Evolutionary conservation across 495 filamentous ascomycete species (phyloP).

Genomic region (Jackrogersella multiformis): DNA sequence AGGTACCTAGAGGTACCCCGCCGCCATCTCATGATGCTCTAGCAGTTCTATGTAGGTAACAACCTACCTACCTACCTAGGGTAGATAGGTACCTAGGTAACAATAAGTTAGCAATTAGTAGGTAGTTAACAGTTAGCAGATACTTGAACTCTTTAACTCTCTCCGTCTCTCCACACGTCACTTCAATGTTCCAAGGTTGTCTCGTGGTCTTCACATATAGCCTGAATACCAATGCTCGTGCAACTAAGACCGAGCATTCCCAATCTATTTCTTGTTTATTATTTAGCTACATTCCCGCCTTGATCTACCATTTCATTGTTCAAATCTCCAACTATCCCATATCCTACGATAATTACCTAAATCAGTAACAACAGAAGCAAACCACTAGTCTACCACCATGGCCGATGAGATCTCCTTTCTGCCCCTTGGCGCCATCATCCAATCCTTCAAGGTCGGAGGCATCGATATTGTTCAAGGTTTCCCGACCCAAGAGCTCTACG

Average conservation of each 20-base stretch:
- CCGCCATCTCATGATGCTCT: conserved; percentile 34
- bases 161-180: conserved; percentile 35
- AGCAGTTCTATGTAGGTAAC: no score
- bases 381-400: conserved; percentile 42
- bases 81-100: no score
- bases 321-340: conserved; percentile 2
- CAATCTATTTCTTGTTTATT: conserved; percentile 11
- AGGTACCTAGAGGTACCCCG: conserved; percentile 23
- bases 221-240: conserved; percentile 37
- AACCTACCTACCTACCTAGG: no score
- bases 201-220: conserved; percentile 40
- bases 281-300: conserved; percentile 28
- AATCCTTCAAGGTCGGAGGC: conserved; percentile 77
- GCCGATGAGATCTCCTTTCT: conserved; percentile 70
- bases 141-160: no score
- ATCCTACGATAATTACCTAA: background rate
- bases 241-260: conserved; percentile 13
- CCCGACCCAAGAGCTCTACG: conserved; percentile 75
- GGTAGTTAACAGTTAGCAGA: no score
- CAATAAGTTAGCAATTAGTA: no score
- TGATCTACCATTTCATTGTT: background rate
- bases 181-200: no score
- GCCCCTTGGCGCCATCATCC: conserved; percentile 86
- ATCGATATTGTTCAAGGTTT: conserved; percentile 90
- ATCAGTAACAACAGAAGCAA: background rate